Conservation (phyloP, 2,329 filamentous ascomycete species). For the Cladophialophora immunda region DNA sequence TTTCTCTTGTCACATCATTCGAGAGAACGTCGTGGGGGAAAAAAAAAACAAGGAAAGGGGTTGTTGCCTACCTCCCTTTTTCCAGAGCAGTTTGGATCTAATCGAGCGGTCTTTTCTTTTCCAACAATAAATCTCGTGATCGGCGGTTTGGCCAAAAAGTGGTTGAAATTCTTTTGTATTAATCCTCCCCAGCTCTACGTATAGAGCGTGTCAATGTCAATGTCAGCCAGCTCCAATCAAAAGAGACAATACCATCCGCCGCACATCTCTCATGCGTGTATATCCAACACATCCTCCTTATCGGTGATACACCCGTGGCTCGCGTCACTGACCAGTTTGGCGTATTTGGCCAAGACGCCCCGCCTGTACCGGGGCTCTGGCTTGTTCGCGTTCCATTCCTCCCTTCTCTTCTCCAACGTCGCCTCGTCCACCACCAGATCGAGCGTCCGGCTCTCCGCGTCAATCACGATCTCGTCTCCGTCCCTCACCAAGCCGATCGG, state of each 20-base stretch:
- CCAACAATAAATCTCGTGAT: too few species aligned
- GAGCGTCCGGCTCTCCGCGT: conserved; percentile 75
- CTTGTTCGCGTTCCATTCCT: conserved; percentile 65
- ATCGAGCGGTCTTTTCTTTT: too few species aligned
- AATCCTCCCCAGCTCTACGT: background rate
- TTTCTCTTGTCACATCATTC: too few species aligned
- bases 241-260: too few species aligned
- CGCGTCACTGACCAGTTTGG: conserved; percentile 58
- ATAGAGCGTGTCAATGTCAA: too few species aligned
- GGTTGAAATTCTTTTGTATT: too few species aligned
- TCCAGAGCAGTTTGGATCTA: too few species aligned
- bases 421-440: conserved; percentile 72
- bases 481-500: conserved; percentile 84
- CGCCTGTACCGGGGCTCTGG: conserved; percentile 67
- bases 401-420: conserved; percentile 67
- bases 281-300: conserved; percentile 37
- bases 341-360: conserved; percentile 77
- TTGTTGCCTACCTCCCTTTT: too few species aligned
- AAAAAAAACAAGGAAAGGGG: background rate
- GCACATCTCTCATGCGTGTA: conserved; percentile 23
- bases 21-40: too few species aligned
- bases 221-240: too few species aligned
- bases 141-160: too few species aligned
- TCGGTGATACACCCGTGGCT: conserved; percentile 60
- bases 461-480: conserved; percentile 82